Evolutionary conservation across 345 rosid species (phyloP), one percentile per base, ranked within the genome.

Genomic region (Noccaea caerulescens): DNA sequence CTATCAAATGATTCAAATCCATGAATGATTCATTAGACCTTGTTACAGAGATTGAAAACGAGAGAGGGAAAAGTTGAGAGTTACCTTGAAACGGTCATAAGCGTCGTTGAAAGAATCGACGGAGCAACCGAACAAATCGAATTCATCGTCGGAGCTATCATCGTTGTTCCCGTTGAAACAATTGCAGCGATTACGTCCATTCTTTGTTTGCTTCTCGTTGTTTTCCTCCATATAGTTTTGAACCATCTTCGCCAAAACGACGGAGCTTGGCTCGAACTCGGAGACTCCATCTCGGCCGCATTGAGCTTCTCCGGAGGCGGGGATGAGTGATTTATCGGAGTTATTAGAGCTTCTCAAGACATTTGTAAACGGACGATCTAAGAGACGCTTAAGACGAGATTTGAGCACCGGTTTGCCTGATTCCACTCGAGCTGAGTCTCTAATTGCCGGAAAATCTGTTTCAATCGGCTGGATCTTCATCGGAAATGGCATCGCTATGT

Each of bases 131-230:
- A 86, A 81, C 42, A 82, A 63, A 68, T 88, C 93, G 12, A 78
- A 77, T 51, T 93, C 98, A 54, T 91, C 98, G 16, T 93, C 97
- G 45, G 92, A 88, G 81, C 91, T 88, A 56, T 84, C 96, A 10
- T 64, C 69, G 69, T 80, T 88, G 70, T 82, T 88, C 4, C 87
- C 89, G 71, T 87, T 88, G 39, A 93, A 93, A 84, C 97, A 91
- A 69, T 89, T 91, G 80, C 96, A 86, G 81, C 98, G 76, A 58
- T 84, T 82, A 25, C 92, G 87, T 58, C 84, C 84, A 54, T 80
- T 80, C 72, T 80, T 85, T 1, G 73, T 71, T 55, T 79, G 92
- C 87, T 84, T 91, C 79, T 93, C 97, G 85, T 80, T 84, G 73
- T 72, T 80, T 63, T 87, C 96, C 62, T 93, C 98, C 33, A 93